These are phyloP conservation scores for Taphrina betulina DNA, from an alignment of 1,139 yeast genomes.

Conservation along the genomic window DNA sequence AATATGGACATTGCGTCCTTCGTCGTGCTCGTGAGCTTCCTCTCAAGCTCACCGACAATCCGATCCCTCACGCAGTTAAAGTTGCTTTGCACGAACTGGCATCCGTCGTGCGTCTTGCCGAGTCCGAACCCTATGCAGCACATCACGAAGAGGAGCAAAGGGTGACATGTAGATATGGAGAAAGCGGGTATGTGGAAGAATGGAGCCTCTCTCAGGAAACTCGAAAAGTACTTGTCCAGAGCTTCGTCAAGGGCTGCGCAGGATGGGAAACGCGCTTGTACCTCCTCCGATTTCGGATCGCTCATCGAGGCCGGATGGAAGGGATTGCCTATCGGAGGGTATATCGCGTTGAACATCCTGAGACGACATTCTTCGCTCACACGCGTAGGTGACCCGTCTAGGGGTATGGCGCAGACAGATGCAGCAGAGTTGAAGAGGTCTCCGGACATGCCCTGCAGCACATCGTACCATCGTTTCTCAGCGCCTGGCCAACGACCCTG, in stretches of 20 bases:
- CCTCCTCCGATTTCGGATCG: background rate
- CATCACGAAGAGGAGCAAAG: constrained; percentile 20
- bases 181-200: constrained; percentile 23
- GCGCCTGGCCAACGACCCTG: constrained; percentile 23
- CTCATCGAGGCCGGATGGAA: constrained; percentile 16
- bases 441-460: constrained; percentile 22
- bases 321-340: constrained; percentile 13
- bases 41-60: constrained; percentile 23
- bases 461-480: constrained; percentile 27
- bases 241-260: constrained; percentile 25
- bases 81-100: constrained; percentile 26
- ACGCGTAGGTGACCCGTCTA: constrained; percentile 10
- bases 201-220: constrained; percentile 23
- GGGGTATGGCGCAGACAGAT: constrained; percentile 10
- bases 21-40: constrained; percentile 20
- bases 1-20: constrained; percentile 24
- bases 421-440: constrained; percentile 10
- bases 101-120: constrained; percentile 3
- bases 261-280: constrained; percentile 14
- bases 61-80: constrained; percentile 19
- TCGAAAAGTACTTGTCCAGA: constrained; percentile 18
- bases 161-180: constrained; percentile 25
- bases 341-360: constrained; percentile 24
- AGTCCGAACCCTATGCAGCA: constrained; percentile 27
- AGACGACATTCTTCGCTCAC: constrained; percentile 30